Conservation (phyloP, 371 early-diverging fungal species). For the Mortierella sp. region DNA sequence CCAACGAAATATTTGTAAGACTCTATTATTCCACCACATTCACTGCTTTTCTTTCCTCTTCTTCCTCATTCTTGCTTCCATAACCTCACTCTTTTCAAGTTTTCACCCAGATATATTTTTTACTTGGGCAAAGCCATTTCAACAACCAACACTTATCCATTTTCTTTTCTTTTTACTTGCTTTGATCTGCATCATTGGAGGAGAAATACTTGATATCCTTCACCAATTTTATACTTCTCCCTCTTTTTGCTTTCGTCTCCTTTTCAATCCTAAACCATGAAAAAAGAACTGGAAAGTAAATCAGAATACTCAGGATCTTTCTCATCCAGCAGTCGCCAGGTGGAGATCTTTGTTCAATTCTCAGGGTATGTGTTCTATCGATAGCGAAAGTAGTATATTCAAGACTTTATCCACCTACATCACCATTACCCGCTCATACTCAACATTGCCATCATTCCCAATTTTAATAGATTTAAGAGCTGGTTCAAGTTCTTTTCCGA, state of each 20-base stretch:
- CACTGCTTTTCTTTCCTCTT: background rate
- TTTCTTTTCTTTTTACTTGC: background rate
- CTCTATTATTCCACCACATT: background rate
- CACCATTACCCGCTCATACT: background rate
- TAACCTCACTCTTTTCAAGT: background rate
- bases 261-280: constrained; percentile 19
- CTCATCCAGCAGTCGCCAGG: constrained; percentile 41
- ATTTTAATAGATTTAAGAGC: constrained; percentile 33
- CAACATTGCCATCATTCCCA: background rate
- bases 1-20: background rate
- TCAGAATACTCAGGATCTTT: constrained; percentile 31
- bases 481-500: constrained; percentile 53
- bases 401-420: background rate
- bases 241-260: background rate
- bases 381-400: background rate
- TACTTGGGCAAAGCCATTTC: background rate
- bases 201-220: background rate
- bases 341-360: constrained; percentile 55
- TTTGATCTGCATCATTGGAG: background rate
- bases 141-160: background rate
- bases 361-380: constrained; percentile 30
- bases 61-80: background rate
- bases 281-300: constrained; percentile 28
- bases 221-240: background rate
- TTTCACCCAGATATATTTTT: background rate